These are phyloP conservation scores for Histomonas meleagridis DNA, from an alignment of 208 protist genomes.

Conservation along the genomic window DNA sequence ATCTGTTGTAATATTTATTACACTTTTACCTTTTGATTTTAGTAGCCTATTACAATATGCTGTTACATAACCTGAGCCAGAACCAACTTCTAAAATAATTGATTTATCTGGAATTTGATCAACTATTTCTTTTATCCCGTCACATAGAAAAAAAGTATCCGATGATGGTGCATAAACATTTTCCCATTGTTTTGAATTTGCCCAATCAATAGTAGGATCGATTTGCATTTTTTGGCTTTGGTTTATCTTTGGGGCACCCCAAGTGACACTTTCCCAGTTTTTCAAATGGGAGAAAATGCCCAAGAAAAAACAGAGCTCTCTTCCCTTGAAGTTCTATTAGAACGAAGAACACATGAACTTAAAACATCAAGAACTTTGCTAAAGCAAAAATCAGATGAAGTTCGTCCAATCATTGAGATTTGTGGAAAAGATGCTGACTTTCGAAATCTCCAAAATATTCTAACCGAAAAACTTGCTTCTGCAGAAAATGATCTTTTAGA, in stretches of 20 bases:
- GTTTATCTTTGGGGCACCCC: too few species aligned
- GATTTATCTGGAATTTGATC: neutral
- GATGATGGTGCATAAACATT: slow-evolving; percentile 5
- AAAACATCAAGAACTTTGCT: neutral
- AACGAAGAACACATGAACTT: neutral
- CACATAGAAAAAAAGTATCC: slow-evolving; percentile 18
- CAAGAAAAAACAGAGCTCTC: too few species aligned
- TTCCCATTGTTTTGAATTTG: slow-evolving; percentile 7
- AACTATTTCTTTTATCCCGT: neutral
- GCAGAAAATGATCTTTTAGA: neutral
- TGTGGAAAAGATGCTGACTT: neutral
- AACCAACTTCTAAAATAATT: neutral
- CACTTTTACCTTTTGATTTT: neutral
- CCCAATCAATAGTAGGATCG: slow-evolving; percentile 7
- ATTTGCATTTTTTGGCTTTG: neutral
- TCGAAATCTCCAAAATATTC: neutral
- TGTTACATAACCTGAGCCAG: slow-evolving; percentile 18
- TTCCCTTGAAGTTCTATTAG: neutral
- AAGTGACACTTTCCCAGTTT: too few species aligned
- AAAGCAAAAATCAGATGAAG: slow-evolving; percentile 31
- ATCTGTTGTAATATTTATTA: slow-evolving; percentile 32
- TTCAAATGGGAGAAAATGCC: too few species aligned
- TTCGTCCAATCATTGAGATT: neutral
- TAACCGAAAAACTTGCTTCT: neutral
- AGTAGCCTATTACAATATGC: neutral